Base-by-base conservation (phyloP, 2,329 filamentous ascomycete genomes). In the Colletotrichum higginsianum region DNA sequence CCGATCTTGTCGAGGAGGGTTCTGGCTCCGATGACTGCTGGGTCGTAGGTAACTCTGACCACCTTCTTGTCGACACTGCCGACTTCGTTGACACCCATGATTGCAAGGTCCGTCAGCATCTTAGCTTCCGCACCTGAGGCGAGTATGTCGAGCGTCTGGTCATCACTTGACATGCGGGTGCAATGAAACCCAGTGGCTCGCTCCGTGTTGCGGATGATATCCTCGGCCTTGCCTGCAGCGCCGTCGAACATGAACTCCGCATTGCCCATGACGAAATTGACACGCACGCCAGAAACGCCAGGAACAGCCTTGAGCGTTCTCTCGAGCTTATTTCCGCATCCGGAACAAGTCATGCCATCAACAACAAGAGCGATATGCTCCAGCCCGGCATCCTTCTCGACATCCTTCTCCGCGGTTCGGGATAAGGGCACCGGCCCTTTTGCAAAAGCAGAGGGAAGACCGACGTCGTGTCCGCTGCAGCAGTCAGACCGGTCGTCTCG, bases 191-290 rank as follows among this genome's bases (percentile, higher is more conserved):
- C 80, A 2, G 77, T 81, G 15, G 76, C 77, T 21, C 61, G 73
- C 49, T 79, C 76, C 1, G 74, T 75, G 49, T 61, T 67, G 35
- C 75, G 77, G 7, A 81, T 74, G 18, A 80, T 76, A 5, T 79
- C 75, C 4, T 79, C 78, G 1, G 74, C 74, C 2, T 73, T 77
- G 11, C 73, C 76, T 11, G 76, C 56, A 1, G 75, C 71, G 0
- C 67, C 66, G 56, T 82, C 77, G 2, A 82, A 35, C 6, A 61
- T 73, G 57, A 83, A 80, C 23, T 83, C 81, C 50, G 77, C 82
- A 8, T 76, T 78, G 4, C 80, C 81, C 75, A 80, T 80, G 73
- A 83, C 80, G 47, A 83, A 83, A 67, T 82, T 30, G 71, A 83
- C 80, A 0, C 75, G 78, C 2, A 79, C 77, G 3, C 76, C 74